phyloP scores from a whole-genome alignment of 306 rosid genomes.

The Cucurbita pepo region DNA sequence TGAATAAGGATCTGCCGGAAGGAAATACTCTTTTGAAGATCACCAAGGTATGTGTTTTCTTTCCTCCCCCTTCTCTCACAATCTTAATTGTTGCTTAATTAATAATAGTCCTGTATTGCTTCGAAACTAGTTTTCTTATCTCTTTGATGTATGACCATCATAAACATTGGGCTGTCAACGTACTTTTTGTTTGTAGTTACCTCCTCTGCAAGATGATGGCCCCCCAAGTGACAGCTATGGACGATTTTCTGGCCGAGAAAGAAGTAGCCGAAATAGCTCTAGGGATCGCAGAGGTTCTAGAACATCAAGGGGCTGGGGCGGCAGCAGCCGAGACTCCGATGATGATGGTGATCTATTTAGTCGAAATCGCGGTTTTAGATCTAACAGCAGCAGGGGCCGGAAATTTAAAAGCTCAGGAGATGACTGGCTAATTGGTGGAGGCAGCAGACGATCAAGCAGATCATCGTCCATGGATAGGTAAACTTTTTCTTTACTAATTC shows the following conservation, averaged over 20 bases:
- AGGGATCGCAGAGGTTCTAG: slow-evolving; percentile 42
- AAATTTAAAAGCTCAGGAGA: slow-evolving; percentile 36
- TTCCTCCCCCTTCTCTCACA: neutral
- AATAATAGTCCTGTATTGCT: neutral
- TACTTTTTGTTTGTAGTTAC: slow-evolving; percentile 42
- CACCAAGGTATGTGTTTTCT: slow-evolving; percentile 39
- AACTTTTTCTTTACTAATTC: neutral
- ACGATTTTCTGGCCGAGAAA: slow-evolving; percentile 51
- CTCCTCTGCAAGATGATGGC: slow-evolving; percentile 92
- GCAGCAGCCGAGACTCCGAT: slow-evolving; percentile 9
- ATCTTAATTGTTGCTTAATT: neutral
- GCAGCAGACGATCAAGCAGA: slow-evolving; percentile 40
- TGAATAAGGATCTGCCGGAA: slow-evolving; percentile 49
- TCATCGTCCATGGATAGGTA: slow-evolving; percentile 67
- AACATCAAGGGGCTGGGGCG: slow-evolving; percentile 43
- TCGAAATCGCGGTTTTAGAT: slow-evolving; percentile 28
- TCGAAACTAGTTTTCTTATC: neutral
- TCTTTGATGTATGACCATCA: neutral
- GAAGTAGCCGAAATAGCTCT: slow-evolving; percentile 30
- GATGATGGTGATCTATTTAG: slow-evolving; percentile 8
- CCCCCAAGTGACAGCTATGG: slow-evolving; percentile 79
- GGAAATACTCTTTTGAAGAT: slow-evolving; percentile 70
- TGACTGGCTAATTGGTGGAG: slow-evolving; percentile 78
- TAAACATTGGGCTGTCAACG: neutral
- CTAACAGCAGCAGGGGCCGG: slow-evolving; percentile 45